A percentile compares a stretch with the other conserved stretches of the same genome.
Evolutionary conservation across 2,329 filamentous ascomycete genomes (phyloP).

Genomic region (Penicillium psychrosexuale): DNA sequence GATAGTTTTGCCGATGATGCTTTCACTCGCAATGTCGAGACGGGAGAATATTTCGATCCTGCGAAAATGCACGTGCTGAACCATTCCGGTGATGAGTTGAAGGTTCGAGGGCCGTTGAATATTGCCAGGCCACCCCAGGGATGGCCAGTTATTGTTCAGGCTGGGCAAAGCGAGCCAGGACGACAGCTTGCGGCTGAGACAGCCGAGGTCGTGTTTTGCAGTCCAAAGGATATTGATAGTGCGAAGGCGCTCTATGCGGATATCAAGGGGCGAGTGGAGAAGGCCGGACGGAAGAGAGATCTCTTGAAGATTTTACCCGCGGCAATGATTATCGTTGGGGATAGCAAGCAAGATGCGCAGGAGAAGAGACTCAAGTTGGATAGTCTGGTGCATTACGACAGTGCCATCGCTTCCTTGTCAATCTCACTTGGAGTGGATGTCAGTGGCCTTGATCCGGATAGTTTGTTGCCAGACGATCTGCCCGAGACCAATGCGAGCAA

Average conservation of each 20-base stretch:
- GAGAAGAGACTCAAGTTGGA: constrained; percentile 51
- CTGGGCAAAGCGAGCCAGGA: constrained; percentile 54
- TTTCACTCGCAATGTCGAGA: constrained; percentile 49
- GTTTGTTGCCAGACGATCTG: constrained; percentile 48
- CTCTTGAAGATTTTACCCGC: constrained; percentile 54
- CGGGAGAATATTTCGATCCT: constrained; percentile 51
- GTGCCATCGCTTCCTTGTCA: constrained; percentile 53
- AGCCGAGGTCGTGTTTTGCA: constrained; percentile 54
- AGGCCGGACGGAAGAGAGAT: constrained; percentile 46
- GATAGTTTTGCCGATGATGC: constrained; percentile 57
- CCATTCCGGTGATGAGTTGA: constrained; percentile 49
- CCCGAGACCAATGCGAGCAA: constrained; percentile 57
- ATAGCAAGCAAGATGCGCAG: constrained; percentile 49
- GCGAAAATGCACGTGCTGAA: constrained; percentile 53
- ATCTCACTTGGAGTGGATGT: constrained; percentile 49
- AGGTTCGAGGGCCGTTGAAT: constrained; percentile 51
- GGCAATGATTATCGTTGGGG: constrained; percentile 51
- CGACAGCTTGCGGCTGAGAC: constrained; percentile 53
- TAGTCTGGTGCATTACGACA: constrained; percentile 54
- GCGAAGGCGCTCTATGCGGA: constrained; percentile 52
- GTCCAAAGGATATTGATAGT: constrained; percentile 45
- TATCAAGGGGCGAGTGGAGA: constrained; percentile 49
- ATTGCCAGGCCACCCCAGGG: constrained; percentile 54
- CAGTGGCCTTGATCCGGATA: constrained; percentile 50
- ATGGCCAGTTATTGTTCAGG: constrained; percentile 57